Conservation (phyloP, 2,329 filamentous ascomycete species). For the Taxawa tesnikishii region DNA sequence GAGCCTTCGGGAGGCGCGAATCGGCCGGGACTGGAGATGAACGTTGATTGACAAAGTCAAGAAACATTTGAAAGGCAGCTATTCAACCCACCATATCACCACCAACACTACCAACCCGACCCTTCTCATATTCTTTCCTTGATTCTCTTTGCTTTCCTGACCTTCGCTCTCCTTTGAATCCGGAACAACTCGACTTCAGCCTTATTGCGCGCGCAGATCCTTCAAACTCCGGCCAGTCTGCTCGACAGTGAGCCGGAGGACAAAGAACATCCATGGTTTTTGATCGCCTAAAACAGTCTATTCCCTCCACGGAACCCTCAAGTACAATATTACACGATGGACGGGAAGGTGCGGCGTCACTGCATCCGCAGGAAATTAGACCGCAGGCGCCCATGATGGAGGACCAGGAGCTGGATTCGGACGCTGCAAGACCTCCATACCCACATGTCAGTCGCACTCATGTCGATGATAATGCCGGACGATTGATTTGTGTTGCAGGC, state of each 20-base stretch:
- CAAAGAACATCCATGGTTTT: constrained; percentile 31
- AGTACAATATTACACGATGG: constrained; percentile 7
- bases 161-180: no score
- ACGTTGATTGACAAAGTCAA: no score
- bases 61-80: no score
- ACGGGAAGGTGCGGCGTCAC: constrained; percentile 1
- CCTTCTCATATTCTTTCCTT: no score
- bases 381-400: constrained; percentile 3
- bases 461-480: no score
- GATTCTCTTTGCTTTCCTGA: no score
- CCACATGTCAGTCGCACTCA: constrained; percentile 28
- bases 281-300: constrained; percentile 36
- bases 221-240: not conserved
- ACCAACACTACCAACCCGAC: no score
- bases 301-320: constrained; percentile 22
- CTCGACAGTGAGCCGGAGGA: not conserved
- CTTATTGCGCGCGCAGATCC: not conserved
- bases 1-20: no score
- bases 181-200: no score
- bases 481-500: constrained; percentile 49
- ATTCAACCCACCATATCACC: no score
- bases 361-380: constrained; percentile 1
- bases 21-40: no score
- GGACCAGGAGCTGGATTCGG: constrained; percentile 9
- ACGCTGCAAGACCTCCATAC: constrained; percentile 33